Percentiles rank a stretch among this genome's conserved stretches.
Evolutionary conservation across 2,329 filamentous ascomycete species (phyloP).

Genomic region (Nemania serpens): DNA sequence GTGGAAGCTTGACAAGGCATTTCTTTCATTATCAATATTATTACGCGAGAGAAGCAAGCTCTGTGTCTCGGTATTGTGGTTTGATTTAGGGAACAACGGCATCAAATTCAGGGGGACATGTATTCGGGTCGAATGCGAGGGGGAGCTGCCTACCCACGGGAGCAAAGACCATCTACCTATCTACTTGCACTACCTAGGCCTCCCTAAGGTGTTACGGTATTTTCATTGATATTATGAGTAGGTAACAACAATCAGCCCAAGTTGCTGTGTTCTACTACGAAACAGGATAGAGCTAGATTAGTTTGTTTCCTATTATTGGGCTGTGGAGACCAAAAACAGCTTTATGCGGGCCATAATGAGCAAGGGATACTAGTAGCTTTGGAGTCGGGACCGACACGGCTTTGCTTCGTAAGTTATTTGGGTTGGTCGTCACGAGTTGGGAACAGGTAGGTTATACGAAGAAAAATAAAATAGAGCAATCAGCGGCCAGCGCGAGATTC

Average conservation of each 20-base stretch:
- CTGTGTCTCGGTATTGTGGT: constrained; percentile 16
- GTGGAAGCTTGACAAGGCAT: constrained; percentile 2
- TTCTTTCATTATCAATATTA: constrained; percentile 8
- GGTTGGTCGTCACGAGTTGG: constrained; percentile 9
- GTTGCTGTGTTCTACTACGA: constrained; percentile 2
- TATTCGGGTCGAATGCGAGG: constrained; percentile 20
- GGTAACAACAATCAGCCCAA: constrained; percentile 6
- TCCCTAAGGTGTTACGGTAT: background rate
- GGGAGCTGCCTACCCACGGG: background rate
- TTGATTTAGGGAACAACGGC: constrained; percentile 19
- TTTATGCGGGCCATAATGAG: constrained; percentile 20
- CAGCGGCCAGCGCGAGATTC: constrained; percentile 1
- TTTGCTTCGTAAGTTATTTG: constrained; percentile 9
- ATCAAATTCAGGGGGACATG: constrained; percentile 9
- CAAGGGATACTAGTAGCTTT: constrained; percentile 19
- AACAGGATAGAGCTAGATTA: constrained; percentile 1
- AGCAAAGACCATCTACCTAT: background rate
- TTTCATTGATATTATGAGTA: constrained; percentile 4
- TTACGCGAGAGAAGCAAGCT: constrained; percentile 17
- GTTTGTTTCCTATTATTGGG: constrained; percentile 28
- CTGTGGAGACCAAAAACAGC: constrained; percentile 19
- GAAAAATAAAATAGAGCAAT: background rate
- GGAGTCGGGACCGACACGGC: constrained; percentile 16
- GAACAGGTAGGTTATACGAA: constrained; percentile 15
- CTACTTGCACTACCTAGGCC: no score